These are phyloP conservation scores for Barnettozyma vustinii DNA, from an alignment of 805 yeast species.

Conservation along the genomic window DNA sequence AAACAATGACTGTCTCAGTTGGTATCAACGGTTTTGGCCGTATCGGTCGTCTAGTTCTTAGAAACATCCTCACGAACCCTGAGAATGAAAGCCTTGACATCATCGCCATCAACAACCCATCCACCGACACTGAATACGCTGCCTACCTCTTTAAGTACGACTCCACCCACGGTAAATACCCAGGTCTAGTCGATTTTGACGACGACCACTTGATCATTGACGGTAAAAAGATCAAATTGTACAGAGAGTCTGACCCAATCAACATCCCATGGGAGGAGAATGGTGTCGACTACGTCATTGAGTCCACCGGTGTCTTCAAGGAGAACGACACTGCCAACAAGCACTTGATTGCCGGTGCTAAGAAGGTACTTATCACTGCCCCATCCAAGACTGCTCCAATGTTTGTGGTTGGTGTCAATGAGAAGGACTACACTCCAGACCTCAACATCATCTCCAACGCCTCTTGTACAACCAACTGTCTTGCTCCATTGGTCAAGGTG, in stretches of 20 bases:
- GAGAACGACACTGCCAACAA: conserved; percentile 71
- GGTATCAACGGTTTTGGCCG: conserved; percentile 96
- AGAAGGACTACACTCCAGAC: conserved; percentile 70
- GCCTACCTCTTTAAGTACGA: conserved; percentile 95
- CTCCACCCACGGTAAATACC: conserved; percentile 84
- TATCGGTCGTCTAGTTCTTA: conserved; percentile 84
- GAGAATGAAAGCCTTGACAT: conserved; percentile 46
- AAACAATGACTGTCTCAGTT: conserved; percentile 29
- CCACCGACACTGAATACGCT: conserved; percentile 85
- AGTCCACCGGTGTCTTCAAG: conserved; percentile 95
- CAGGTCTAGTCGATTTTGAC: conserved; percentile 62
- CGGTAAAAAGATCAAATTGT: conserved; percentile 61
- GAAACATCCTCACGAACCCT: conserved; percentile 64
- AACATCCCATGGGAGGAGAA: conserved; percentile 81
- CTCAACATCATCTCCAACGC: conserved; percentile 82
- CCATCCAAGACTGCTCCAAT: conserved; percentile 93
- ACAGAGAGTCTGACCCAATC: conserved; percentile 82
- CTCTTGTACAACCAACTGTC: conserved; percentile 93
- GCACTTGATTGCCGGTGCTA: conserved; percentile 88
- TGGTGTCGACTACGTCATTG: conserved; percentile 83
- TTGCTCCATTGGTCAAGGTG: conserved; percentile 92
- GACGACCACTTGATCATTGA: conserved; percentile 60
- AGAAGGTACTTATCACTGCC: conserved; percentile 92
- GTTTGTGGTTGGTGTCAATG: conserved; percentile 92
- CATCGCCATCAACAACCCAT: conserved; percentile 88